Evolutionary conservation across 2,329 filamentous ascomycete species (phyloP), one percentile per base, ranked within the genome.

Genomic region (Trichoderma koningiopsis): DNA sequence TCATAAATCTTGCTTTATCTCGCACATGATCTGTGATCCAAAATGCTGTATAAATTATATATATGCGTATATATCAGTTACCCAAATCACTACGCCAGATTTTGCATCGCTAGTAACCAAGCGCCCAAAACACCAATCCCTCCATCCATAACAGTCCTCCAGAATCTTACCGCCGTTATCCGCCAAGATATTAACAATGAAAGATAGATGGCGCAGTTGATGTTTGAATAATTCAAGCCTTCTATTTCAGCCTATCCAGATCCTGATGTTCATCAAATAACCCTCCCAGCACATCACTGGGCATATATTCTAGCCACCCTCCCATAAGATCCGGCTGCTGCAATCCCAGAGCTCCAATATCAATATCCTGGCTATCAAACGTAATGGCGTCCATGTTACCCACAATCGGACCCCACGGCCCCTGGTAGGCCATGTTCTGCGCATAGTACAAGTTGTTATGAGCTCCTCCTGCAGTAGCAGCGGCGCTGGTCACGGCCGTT

Each of bases 291-390:
- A 92, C 85, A 74, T 92, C 89, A 29, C 85, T 86, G 0, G 91
- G 90, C 7, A 93, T 81, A 70, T 92, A 92, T 74, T 93, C 91
- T 13, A 94, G 81, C 90, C 91, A 94, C 4, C 80, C 80, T 0
- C 89, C 88, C 83, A 91, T 88, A 79, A 92, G 87, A 55, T 92
- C 90, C 19, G 88, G 86, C 1, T 81, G 80, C 1, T 82, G 81
- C 49, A 85, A 71, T 0, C 88, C 89, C 22, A 94, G 80, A 5
- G 87, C 82, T 29, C 86, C 88, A 83, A 94, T 91, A 72, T 94
- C 91, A 40, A 95, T 88, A 72, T 94, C 91, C 72, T 92, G 91
- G 70, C 88, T 91, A 76, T 93, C 89, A 72, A 94, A 92, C 71
- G 91, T 89, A 80, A 94, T 90, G 72, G 81, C 80, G 58, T 85